Conservation (phyloP, 768 basidiomycete genomes). For the Tricholoma bakamatsutake region DNA sequence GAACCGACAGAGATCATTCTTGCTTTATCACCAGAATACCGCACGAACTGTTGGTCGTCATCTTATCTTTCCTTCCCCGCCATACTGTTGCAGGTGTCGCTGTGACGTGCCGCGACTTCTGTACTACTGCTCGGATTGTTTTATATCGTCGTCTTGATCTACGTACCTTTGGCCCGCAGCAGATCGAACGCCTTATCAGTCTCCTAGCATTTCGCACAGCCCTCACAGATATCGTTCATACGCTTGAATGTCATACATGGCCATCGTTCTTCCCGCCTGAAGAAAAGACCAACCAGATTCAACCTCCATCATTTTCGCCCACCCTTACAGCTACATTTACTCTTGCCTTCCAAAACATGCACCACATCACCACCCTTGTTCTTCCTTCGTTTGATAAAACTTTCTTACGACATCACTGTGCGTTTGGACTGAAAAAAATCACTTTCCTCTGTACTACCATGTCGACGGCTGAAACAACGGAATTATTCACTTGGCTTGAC, state of each 20-base stretch:
- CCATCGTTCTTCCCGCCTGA: conserved; percentile 30
- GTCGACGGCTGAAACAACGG: conserved; percentile 24
- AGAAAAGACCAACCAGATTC: neutral
- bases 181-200: conserved; percentile 30
- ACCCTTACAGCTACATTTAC: conserved; percentile 37
- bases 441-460: conserved; percentile 31
- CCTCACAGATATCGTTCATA: conserved; percentile 33
- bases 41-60: conserved; percentile 24
- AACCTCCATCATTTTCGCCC: conserved; percentile 13
- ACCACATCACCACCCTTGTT: conserved; percentile 32
- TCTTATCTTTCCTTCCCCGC: conserved; percentile 32
- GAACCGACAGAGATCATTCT: conserved; percentile 1
- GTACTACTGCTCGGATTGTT: conserved; percentile 23
- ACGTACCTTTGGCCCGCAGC: conserved; percentile 20
- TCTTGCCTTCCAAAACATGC: conserved; percentile 41
- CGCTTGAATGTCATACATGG: conserved; percentile 37
- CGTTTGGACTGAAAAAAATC: conserved; percentile 34
- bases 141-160: conserved; percentile 32
- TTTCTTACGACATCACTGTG: conserved; percentile 36
- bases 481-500: conserved; percentile 36
- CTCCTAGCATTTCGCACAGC: conserved; percentile 33
- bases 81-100: conserved; percentile 23
- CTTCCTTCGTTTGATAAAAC: conserved; percentile 38
- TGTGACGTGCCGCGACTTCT: conserved; percentile 27
- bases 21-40: conserved; percentile 21